A percentile compares a stretch with the other conserved stretches of the same genome.
Evolutionary conservation across 2,329 filamentous ascomycete genomes (phyloP).

Genomic region (Tympanopsis confertula): DNA sequence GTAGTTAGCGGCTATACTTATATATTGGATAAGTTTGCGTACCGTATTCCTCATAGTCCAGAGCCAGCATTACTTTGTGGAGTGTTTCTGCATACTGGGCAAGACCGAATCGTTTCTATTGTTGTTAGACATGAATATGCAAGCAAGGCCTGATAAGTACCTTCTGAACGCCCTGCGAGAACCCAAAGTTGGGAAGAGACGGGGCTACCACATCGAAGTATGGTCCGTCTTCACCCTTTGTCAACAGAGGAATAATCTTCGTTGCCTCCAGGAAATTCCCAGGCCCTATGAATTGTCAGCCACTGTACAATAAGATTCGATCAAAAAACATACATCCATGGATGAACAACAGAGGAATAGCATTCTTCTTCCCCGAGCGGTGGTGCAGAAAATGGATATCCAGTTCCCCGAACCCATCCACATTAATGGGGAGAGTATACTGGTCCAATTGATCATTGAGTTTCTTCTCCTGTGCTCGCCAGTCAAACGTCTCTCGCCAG

Average conservation of each 20-base stretch:
- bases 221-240: constrained; percentile 6
- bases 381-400: constrained; percentile 25
- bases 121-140: too few relatives aligned
- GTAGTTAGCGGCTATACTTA: not conserved
- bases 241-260: constrained; percentile 10
- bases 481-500: constrained; percentile 21
- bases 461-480: constrained; percentile 18
- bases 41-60: constrained; percentile 12
- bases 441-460: constrained; percentile 20
- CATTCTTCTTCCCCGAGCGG: constrained; percentile 11
- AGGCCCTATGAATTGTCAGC: constrained; percentile 8
- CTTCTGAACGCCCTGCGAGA: constrained; percentile 14
- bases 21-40: constrained; percentile 4
- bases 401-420: constrained; percentile 21
- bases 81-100: constrained; percentile 13
- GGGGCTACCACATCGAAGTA: constrained; percentile 23
- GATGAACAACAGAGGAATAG: constrained; percentile 17
- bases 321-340: constrained; percentile 15
- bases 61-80: constrained; percentile 17
- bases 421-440: constrained; percentile 20
- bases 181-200: constrained; percentile 22
- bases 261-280: constrained; percentile 15
- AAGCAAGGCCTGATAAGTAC: too few relatives aligned
- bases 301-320: not conserved
- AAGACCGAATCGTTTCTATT: constrained; percentile 12